Evolutionary conservation across 2,329 filamentous ascomycete species (phyloP).

Genomic region (Remersonia thermophila): DNA sequence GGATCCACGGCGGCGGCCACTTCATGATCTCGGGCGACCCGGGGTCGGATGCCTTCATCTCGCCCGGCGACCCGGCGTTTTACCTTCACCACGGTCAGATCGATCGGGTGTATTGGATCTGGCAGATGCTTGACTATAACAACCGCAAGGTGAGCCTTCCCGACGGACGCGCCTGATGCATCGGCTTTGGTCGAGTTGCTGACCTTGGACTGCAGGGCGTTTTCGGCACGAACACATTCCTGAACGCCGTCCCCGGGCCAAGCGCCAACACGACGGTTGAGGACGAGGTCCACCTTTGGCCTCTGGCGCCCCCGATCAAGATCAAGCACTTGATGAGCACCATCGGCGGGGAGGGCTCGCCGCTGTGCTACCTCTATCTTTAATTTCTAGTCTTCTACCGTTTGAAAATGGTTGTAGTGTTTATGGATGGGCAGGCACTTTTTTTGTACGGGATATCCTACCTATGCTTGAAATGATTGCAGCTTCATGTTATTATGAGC

Average conservation of each 20-base stretch:
- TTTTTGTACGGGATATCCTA: too few relatives aligned
- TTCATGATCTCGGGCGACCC: slow-evolving; percentile 23
- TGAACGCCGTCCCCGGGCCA: slow-evolving; percentile 28
- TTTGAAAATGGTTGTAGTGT: too few relatives aligned
- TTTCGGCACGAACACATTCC: slow-evolving; percentile 30
- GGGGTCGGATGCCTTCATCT: slow-evolving; percentile 14
- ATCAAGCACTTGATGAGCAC: slow-evolving; percentile 29
- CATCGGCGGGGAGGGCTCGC: slow-evolving; percentile 20
- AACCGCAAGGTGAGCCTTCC: slow-evolving; percentile 10
- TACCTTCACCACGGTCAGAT: slow-evolving; percentile 17
- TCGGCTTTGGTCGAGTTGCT: neutral
- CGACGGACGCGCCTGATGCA: too few relatives aligned
- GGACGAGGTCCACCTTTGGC: slow-evolving; percentile 24
- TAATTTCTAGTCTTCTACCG: too few relatives aligned
- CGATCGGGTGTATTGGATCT: slow-evolving; percentile 17
- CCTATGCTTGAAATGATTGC: too few relatives aligned
- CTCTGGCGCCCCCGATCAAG: slow-evolving; percentile 23
- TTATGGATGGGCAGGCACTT: too few relatives aligned
- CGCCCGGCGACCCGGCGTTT: slow-evolving; percentile 16
- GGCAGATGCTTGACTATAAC: slow-evolving; percentile 18
- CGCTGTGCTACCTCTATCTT: slow-evolving; percentile 34
- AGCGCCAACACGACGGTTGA: slow-evolving; percentile 31
- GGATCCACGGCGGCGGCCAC: slow-evolving; percentile 26
- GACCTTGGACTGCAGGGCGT: slow-evolving; percentile 19
- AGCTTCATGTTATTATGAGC: too few relatives aligned